Conservation (phyloP, 805 yeast species). For the Ogataea pini region DNA sequence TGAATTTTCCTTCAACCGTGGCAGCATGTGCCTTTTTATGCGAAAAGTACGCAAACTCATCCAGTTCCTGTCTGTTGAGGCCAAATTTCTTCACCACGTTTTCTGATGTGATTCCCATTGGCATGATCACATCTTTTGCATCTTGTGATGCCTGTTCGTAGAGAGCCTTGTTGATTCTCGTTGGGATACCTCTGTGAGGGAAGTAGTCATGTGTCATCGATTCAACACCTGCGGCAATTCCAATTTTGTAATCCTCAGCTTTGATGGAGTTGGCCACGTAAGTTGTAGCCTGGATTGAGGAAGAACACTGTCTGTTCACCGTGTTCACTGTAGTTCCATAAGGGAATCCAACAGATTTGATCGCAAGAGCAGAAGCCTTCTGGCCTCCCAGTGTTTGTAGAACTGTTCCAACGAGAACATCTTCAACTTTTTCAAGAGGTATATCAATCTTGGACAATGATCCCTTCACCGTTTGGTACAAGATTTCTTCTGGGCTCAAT, state of each 20-base stretch:
- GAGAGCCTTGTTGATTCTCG: slow-evolving; percentile 32
- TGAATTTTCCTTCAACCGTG: slow-evolving; percentile 29
- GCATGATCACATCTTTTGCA: slow-evolving; percentile 35
- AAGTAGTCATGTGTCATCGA: slow-evolving; percentile 44
- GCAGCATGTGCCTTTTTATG: slow-evolving; percentile 32
- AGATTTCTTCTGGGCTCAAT: slow-evolving; percentile 39
- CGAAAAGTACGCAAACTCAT: slow-evolving; percentile 30
- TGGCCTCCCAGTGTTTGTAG: slow-evolving; percentile 41
- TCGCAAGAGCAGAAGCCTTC: slow-evolving; percentile 39
- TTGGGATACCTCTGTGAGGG: slow-evolving; percentile 41
- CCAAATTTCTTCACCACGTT: slow-evolving; percentile 32
- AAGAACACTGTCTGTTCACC: slow-evolving; percentile 41
- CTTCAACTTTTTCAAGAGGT: slow-evolving; percentile 34
- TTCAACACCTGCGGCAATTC: slow-evolving; percentile 45
- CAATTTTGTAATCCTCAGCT: slow-evolving; percentile 35
- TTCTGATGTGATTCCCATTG: slow-evolving; percentile 36
- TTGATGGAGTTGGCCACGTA: slow-evolving; percentile 36
- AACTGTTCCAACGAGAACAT: slow-evolving; percentile 40
- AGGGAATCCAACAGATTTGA: slow-evolving; percentile 38
- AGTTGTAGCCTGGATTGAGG: slow-evolving; percentile 41
- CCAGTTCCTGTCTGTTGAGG: slow-evolving; percentile 31
- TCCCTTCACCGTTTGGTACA: slow-evolving; percentile 34
- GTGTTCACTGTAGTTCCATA: slow-evolving; percentile 38
- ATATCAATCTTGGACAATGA: slow-evolving; percentile 29
- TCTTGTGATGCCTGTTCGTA: slow-evolving; percentile 32